Evolutionary conservation across 202 grass and related monocot genomes (phyloP).

Genomic region (Hordeum pubiflorum): DNA sequence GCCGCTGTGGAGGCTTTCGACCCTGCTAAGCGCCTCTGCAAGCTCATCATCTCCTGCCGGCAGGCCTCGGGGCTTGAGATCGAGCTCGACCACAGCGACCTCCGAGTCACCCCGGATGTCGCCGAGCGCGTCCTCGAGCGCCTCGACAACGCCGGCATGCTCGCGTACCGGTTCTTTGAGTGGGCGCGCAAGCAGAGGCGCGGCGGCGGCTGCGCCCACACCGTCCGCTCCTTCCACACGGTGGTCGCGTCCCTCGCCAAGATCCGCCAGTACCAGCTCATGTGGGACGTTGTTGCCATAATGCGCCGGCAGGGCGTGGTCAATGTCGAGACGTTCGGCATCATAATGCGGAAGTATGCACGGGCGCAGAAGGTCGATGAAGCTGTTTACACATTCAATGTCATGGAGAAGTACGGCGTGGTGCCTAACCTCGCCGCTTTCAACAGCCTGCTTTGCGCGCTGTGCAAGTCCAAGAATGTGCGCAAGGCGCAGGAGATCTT

Average conservation of each 20-base stretch:
- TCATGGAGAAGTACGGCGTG: conserved; percentile 82
- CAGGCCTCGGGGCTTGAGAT: conserved; percentile 51
- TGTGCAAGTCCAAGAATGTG: conserved; percentile 89
- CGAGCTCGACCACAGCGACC: conserved; percentile 59
- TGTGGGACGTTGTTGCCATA: conserved; percentile 73
- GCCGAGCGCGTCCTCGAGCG: conserved; percentile 55
- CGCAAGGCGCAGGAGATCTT: conserved; percentile 86
- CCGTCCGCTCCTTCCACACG: conserved; percentile 65
- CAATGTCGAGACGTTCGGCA: conserved; percentile 85
- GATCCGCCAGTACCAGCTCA: conserved; percentile 83
- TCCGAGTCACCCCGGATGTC: conserved; percentile 46
- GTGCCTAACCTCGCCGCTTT: conserved; percentile 54
- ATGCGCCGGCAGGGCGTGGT: conserved; percentile 62
- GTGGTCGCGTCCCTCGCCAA: conserved; percentile 73
- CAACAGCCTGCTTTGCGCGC: conserved; percentile 57
- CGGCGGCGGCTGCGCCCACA: conserved; percentile 41
- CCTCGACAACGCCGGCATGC: conserved; percentile 88
- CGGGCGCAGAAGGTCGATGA: conserved; percentile 75
- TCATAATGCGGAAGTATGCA: conserved; percentile 89
- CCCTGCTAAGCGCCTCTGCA: conserved; percentile 41
- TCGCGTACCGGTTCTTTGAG: conserved; percentile 79
- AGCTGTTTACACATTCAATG: conserved; percentile 75
- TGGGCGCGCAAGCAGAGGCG: conserved; percentile 65
- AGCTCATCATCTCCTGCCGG: conserved; percentile 53
- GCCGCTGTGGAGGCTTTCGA: neutral